Evolutionary conservation across 1,284 basidiomycete genomes (phyloP), one percentile per base, ranked within the genome.

Genomic region (Apiotrichum porosum): DNA sequence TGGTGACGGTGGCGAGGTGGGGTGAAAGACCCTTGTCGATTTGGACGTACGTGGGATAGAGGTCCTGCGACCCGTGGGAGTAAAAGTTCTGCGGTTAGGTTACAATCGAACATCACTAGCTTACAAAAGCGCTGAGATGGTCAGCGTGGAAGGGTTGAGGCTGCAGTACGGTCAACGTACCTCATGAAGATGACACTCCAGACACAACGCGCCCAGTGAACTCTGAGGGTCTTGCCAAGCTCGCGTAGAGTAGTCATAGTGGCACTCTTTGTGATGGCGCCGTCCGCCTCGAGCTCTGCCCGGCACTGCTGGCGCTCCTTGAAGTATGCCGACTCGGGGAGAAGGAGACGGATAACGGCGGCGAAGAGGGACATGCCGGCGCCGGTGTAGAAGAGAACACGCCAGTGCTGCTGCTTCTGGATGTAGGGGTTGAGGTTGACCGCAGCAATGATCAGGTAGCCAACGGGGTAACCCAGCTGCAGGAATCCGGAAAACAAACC

Each of bases 281-380:
- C 45, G 49, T 75, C 24, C 71, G 73, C 49, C 51, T 71, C 37
- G 61, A 59, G 62, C 13, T 45, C 30, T 30, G 50, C 46, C 37
- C 46, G 43, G 15, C 70, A 51, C 77, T 93, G 95, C 22, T 85
- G 75, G 43, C 80, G 77, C n/a, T n/a, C n/a, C n/a, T n/a, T n/a
- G n/a, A n/a, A n/a, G n/a, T n/a, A n/a, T n/a, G n/a, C n/a, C 15
- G 83, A 85, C 73, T 97, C 92, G 2, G 92, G 92, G 0, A 95
- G 71, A 10, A 80, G n/a, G 0, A 80, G 68, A n/a, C 91, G 79
- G 44, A 92, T 51, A n/a, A 78, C 40, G 0, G 86, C 91, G 0
- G 86, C 82, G 42, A 85, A 78, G 6, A 82, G 69, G 0, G 83
- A 83, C 41, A 93, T 77, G 14, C 84, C 88, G 1, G 84, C 66